Base-by-base conservation (phyloP, 257 asterid species). In the Solanum clarkiae region DNA sequence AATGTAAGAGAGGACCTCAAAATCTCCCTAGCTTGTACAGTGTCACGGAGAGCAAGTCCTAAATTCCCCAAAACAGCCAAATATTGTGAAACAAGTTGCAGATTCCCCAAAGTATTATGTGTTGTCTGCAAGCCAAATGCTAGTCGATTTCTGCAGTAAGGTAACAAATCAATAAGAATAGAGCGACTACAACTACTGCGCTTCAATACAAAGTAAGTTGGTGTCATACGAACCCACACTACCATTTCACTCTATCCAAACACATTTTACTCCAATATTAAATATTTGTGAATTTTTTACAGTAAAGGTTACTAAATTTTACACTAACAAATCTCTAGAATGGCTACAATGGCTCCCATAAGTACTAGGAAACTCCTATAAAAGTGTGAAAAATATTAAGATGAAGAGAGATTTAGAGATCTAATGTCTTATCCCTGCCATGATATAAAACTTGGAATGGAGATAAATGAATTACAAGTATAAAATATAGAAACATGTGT, bases 21-120 rank as follows among this genome's bases (percentile, higher is more conserved):
- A 86, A 96, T 96, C 92, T 96, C 98, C 89, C 92, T 93, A 79
- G 98, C 99, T 92, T 96, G 99, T 74, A 95, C 99, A 84, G 97
- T 91, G 86, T 96, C 99, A 71, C 90, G 97, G 45, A 96, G 93
- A 57, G 98, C 92, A 86, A 96, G 96, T 71, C 98, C 98, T 90
- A 96, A 89, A 89, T 86, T 93, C 77, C 98, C 99, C 59, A 96
- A 89, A 62, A 96, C 95, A 10, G 96, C 94, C 91, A 95, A 85
- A 91, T 95, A 96, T 92, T 95, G 98, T 18, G 99, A 95, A 91
- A 95, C 98, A 16, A 96, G 97, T 90, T 96, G 99, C 88, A 95
- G 95, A 89, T 95, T 96, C 84, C 98, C 99, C 90, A 94, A 86
- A 86, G 86, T 88, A 77, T 91, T 90, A 84, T 96, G 98, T 24